Percentiles rank a stretch among this genome's conserved stretches.
Evolutionary conservation across 345 rosid species (phyloP).

Genomic region (Syzygium oleosum): DNA sequence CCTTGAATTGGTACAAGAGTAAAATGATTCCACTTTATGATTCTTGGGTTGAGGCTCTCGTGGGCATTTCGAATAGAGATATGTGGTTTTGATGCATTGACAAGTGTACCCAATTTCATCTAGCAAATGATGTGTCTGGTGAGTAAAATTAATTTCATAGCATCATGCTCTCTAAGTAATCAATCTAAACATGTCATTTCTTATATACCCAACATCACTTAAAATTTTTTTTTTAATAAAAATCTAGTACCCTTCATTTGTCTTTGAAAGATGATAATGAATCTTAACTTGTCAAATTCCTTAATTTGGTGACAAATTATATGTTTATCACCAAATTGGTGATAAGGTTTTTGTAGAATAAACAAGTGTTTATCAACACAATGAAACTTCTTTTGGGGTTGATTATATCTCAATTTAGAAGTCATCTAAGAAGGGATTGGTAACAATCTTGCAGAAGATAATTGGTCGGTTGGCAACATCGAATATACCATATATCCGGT

Average conservation of each 20-base stretch:
- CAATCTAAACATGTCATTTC: not conserved
- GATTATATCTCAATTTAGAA: not conserved
- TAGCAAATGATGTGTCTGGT: not conserved
- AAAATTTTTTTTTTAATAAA: not conserved
- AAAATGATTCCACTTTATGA: slow-evolving; percentile 16
- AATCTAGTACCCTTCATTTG: not conserved
- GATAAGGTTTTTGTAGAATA: not conserved
- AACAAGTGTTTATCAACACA: not conserved
- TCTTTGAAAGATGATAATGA: not conserved
- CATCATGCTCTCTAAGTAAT: not conserved
- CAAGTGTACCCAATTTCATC: not conserved
- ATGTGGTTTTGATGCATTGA: not conserved
- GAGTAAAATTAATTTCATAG: not conserved
- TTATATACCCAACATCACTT: not conserved
- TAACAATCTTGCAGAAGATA: too few relatives aligned
- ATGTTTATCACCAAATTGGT: not conserved
- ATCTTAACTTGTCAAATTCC: not conserved
- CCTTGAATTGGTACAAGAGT: not conserved
- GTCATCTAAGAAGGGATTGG: not conserved
- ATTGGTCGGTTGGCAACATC: too few relatives aligned
- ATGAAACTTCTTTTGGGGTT: not conserved
- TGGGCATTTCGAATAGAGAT: slow-evolving; percentile 19
- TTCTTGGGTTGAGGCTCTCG: slow-evolving; percentile 23
- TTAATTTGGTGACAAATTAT: not conserved
- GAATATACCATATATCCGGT: too few relatives aligned